phyloP scores from a whole-genome alignment of 495 filamentous ascomycete genomes.

The Penicillium malachiteum region DNA sequence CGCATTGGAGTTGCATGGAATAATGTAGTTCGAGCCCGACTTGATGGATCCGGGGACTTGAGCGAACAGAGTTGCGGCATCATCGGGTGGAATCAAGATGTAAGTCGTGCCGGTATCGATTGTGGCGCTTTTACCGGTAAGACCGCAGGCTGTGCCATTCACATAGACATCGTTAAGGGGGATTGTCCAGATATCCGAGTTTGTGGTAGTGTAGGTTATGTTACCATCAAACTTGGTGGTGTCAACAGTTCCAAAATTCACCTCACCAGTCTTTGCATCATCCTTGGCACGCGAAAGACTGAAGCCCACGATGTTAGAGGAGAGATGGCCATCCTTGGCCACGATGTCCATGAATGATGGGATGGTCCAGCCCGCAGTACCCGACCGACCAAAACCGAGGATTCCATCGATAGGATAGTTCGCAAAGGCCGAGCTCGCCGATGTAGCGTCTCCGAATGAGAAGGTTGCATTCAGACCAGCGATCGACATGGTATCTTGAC shows the following conservation, averaged over 20 bases:
- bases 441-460: slow-evolving; percentile 66
- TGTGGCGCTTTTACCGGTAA: slow-evolving; percentile 57
- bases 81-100: slow-evolving; percentile 62
- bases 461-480: slow-evolving; percentile 60
- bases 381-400: slow-evolving; percentile 64
- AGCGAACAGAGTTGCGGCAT: slow-evolving; percentile 64
- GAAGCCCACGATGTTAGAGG: slow-evolving; percentile 66
- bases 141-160: slow-evolving; percentile 50
- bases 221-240: slow-evolving; percentile 61
- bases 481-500: slow-evolving; percentile 61
- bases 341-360: slow-evolving; percentile 65
- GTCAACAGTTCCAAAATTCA: slow-evolving; percentile 74
- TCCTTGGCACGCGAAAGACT: slow-evolving; percentile 64
- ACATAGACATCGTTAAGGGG: slow-evolving; percentile 60
- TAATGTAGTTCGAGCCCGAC: slow-evolving; percentile 55
- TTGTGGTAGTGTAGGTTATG: slow-evolving; percentile 59
- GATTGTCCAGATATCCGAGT: slow-evolving; percentile 62
- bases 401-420: slow-evolving; percentile 87
- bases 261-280: slow-evolving; percentile 64
- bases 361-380: slow-evolving; percentile 39
- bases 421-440: slow-evolving; percentile 65
- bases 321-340: slow-evolving; percentile 53
- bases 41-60: slow-evolving; percentile 58
- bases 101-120: slow-evolving; percentile 84
- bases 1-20: slow-evolving; percentile 68